Evolutionary conservation across 1,284 basidiomycete genomes (phyloP), one percentile per base, ranked within the genome.

Genomic region (Ganoderma sp.): DNA sequence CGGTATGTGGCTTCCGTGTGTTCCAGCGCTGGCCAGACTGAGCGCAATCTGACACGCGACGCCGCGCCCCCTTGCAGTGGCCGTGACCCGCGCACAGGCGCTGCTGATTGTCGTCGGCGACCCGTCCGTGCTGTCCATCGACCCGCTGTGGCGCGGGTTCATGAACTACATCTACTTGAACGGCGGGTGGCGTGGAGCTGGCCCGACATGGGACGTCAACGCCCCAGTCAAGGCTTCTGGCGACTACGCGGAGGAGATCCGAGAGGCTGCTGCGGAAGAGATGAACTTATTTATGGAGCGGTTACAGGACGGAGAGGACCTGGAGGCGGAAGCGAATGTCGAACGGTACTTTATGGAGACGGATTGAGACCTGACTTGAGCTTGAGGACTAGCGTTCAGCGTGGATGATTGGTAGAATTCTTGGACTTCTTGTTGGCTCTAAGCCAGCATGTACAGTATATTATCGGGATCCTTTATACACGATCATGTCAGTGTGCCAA

Each of bases 101-200:
- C 77, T 90, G 1, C 79, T 90, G 1, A 83, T 90, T 64, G 77
- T 89, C 64, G 76, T 90, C 48, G 88, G 88, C 2, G 86, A 90
- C 70, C 82, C 86, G 0, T 75, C 77, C 0, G 81, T 88, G 28
- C 79, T 90, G 3, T 84, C 84, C 6, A 79, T 85, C 2, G 84
- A 85, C 68, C 82, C 81, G 0, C 74, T 87, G 0, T 88, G 87
- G 87, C 78, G 85, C 0, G 76, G 77, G 0, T 88, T 88, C 78
- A 73, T 89, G 50, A 86, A 87, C 72, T 87, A 85, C 69, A 75
- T 88, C 50, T 74, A 84, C 70, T 52, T 71, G 15, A 79, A 81
- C 42, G 78, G 78, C 4, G 87, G 85, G 4, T 87, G 84, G 84
- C 82, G 75, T 12, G 87, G 87, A 0, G 77, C 79, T 3, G 67